These are phyloP conservation scores for Lichina pygmaea DNA, from an alignment of 495 filamentous ascomycete species.

Conservation along the genomic window DNA sequence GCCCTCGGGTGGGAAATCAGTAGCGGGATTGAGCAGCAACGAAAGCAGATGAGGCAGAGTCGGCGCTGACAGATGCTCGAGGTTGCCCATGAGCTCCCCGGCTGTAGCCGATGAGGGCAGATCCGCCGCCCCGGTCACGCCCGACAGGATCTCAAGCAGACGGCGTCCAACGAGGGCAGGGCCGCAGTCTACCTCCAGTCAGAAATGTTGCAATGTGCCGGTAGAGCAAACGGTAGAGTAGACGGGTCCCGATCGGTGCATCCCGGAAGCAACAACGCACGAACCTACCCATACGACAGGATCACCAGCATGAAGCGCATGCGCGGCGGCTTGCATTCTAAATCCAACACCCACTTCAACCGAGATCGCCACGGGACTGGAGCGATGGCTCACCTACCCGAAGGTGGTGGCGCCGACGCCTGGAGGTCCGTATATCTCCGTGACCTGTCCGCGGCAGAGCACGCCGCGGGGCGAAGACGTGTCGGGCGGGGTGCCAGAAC, in stretches of 20 bases:
- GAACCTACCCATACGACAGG: constrained; percentile 68
- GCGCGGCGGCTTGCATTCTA: constrained; percentile 43
- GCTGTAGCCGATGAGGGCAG: background rate
- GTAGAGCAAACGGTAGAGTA: background rate
- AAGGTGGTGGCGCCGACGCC: constrained; percentile 71
- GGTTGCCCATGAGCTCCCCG: constrained; percentile 9
- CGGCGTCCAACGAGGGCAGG: background rate
- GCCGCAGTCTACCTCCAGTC: constrained; percentile 1
- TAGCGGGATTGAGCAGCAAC: constrained; percentile 33
- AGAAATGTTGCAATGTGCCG: background rate
- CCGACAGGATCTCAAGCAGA: background rate
- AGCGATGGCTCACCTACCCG: constrained; percentile 23
- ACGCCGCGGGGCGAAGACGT: constrained; percentile 3
- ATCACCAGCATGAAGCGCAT: constrained; percentile 29
- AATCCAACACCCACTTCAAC: background rate
- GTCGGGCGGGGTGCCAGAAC: constrained; percentile 7
- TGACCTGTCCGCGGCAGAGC: constrained; percentile 40
- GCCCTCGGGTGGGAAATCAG: constrained; percentile 10
- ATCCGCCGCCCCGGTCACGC: constrained; percentile 1
- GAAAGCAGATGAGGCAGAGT: constrained; percentile 54
- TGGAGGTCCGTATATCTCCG: constrained; percentile 72
- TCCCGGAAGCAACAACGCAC: background rate
- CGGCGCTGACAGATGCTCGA: constrained; percentile 15
- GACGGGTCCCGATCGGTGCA: too few relatives aligned
- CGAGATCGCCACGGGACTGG: too few relatives aligned